These are phyloP conservation scores for Talaromyces albobiverticillius DNA, from an alignment of 2,329 filamentous ascomycete species.

Conservation along the genomic window DNA sequence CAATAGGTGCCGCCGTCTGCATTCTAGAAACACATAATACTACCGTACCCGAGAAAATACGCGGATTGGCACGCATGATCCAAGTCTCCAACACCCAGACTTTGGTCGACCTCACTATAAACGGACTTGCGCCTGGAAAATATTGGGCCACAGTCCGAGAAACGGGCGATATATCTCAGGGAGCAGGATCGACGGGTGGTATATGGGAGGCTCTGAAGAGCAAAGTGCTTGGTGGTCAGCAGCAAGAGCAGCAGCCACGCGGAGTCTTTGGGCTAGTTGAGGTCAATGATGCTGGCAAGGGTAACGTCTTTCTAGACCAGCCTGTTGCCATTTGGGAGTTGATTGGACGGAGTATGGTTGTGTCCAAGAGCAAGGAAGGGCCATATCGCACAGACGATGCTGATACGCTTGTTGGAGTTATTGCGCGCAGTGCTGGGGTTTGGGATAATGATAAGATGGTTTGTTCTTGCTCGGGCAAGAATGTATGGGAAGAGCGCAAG, in stretches of 20 bases:
- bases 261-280: conserved; percentile 72
- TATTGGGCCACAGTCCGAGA: conserved; percentile 85
- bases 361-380: conserved; percentile 65
- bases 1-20: conserved; percentile 64
- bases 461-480: conserved; percentile 96
- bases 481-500: conserved; percentile 92
- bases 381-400: conserved; percentile 68
- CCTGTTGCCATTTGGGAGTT: conserved; percentile 91
- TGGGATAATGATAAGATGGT: conserved; percentile 99
- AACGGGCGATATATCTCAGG: conserved; percentile 80
- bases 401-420: conserved; percentile 85
- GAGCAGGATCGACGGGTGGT: conserved; percentile 76
- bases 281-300: conserved; percentile 72
- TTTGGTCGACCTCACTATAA: conserved; percentile 81
- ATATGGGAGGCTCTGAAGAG: conserved; percentile 66
- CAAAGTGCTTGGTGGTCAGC: conserved; percentile 36
- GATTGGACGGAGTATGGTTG: conserved; percentile 87
- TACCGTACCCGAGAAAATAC: conserved; percentile 64
- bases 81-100: conserved; percentile 77
- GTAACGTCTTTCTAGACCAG: conserved; percentile 76
- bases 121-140: conserved; percentile 73
- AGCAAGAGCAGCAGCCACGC: conserved; percentile 37
- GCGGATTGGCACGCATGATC: conserved; percentile 89
- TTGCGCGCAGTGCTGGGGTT: conserved; percentile 92
- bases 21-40: conserved; percentile 83